Conservation (phyloP, 768 basidiomycete genomes). For the Leccinum barrowsii region DNA sequence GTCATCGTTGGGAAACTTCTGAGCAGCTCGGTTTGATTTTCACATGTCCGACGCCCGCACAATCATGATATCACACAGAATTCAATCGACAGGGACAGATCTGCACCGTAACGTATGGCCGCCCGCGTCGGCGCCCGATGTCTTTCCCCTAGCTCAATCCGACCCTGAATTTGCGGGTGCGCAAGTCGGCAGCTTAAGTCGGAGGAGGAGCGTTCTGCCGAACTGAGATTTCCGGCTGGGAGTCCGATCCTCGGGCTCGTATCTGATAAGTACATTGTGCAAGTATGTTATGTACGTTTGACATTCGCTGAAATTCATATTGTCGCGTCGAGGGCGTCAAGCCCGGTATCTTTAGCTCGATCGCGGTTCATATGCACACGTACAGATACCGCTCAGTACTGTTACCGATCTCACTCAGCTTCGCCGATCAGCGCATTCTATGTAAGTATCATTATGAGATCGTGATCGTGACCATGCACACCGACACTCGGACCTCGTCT, state of each 20-base stretch:
- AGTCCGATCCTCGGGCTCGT: background rate
- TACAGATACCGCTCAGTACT: background rate
- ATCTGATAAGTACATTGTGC: background rate
- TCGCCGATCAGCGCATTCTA: slow-evolving; percentile 15
- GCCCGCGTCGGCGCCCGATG: background rate
- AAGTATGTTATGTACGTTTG: background rate
- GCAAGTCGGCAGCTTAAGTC: background rate
- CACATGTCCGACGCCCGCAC: background rate
- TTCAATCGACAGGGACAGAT: background rate
- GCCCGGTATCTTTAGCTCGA: background rate
- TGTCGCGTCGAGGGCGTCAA: background rate
- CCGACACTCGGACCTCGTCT: background rate
- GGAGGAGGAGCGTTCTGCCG: background rate
- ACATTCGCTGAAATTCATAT: background rate
- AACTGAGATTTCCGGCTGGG: background rate
- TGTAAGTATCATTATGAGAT: background rate
- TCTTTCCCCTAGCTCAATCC: background rate
- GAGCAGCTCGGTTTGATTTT: background rate
- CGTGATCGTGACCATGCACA: background rate
- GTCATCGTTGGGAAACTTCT: background rate
- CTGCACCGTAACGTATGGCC: background rate
- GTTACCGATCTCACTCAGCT: slow-evolving; percentile 18
- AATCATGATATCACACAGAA: background rate
- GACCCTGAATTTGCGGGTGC: background rate
- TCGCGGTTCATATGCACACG: background rate